phyloP scores from a whole-genome alignment of 2,329 filamentous ascomycete species.

The Phialocephala sp. region DNA sequence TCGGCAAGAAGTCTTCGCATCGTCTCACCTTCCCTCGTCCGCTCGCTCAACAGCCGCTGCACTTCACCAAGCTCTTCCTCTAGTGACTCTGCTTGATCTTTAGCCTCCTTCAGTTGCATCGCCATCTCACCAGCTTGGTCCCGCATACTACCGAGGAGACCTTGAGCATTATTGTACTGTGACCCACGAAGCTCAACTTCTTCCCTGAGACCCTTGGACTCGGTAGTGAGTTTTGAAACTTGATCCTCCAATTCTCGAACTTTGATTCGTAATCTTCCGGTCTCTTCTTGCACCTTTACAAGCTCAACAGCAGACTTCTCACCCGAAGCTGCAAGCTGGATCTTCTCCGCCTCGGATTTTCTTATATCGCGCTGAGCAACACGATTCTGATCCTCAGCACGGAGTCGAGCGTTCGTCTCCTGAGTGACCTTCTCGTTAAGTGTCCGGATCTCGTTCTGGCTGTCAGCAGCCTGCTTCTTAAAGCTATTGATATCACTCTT shows the following conservation, averaged over 20 bases:
- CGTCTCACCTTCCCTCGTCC: constrained; percentile 89
- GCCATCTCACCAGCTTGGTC: constrained; percentile 89
- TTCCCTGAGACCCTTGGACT: constrained; percentile 72
- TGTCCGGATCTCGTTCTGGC: constrained; percentile 77
- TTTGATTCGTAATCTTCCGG: constrained; percentile 66
- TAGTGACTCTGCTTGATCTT: constrained; percentile 79
- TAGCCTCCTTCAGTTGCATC: constrained; percentile 89
- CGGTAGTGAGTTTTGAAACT: constrained; percentile 68
- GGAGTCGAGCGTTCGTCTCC: constrained; percentile 73
- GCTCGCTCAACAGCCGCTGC: constrained; percentile 83
- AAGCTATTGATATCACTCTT: constrained; percentile 73
- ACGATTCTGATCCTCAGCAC: constrained; percentile 79
- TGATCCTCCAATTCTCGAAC: constrained; percentile 76
- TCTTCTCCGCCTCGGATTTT: constrained; percentile 77
- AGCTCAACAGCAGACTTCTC: constrained; percentile 77
- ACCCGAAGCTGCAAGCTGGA: constrained; percentile 74
- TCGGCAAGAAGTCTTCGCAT: constrained; percentile 90
- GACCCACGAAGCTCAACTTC: constrained; percentile 84
- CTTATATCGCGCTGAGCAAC: constrained; percentile 78
- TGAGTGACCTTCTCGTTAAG: constrained; percentile 80
- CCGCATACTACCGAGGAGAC: constrained; percentile 87
- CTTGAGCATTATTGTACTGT: constrained; percentile 85
- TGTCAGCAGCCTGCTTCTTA: constrained; percentile 73
- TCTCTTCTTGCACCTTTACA: constrained; percentile 73
- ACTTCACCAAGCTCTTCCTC: constrained; percentile 93